phyloP scores from a whole-genome alignment of 2,329 filamentous ascomycete genomes.

The Fusarium burgessii region DNA sequence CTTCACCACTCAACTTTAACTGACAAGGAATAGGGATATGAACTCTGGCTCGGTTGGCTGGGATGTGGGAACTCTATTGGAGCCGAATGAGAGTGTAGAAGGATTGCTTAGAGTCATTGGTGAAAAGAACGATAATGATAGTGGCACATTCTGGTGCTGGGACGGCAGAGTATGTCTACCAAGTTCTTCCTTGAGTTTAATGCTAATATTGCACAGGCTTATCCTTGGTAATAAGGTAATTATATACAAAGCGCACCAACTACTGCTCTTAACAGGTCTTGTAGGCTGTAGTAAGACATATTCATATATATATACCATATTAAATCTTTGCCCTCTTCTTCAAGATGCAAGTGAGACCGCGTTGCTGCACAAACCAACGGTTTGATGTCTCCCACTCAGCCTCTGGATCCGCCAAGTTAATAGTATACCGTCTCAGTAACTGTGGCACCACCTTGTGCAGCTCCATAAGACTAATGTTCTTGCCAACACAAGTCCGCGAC shows the following conservation, averaged over 20 bases:
- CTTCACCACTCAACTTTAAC: rapidly evolving
- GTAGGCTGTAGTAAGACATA: too few species aligned
- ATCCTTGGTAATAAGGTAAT: not conserved
- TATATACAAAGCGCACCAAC: too few species aligned
- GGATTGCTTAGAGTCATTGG: not conserved
- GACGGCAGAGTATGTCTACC: not conserved
- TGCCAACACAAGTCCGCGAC: not conserved
- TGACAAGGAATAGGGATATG: rapidly evolving
- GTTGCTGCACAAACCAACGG: constrained; percentile 9
- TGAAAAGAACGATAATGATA: not conserved
- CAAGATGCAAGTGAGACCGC: not conserved
- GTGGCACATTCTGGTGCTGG: not conserved
- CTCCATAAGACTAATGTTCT: not conserved
- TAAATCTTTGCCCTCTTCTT: not conserved
- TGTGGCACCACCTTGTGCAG: not conserved
- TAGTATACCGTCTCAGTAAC: not conserved
- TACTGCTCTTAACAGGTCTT: too few species aligned
- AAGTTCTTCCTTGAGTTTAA: rapidly evolving
- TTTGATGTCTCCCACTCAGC: not conserved
- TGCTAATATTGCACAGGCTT: not conserved
- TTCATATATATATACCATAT: too few species aligned
- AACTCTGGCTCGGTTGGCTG: not conserved
- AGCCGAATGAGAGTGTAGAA: not conserved
- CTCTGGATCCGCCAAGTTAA: not conserved
- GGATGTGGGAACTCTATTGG: not conserved